A percentile compares a stretch with the other conserved stretches of the same genome.
Conservation (phyloP, 495 filamentous ascomycete genomes). For the Podospora fimiseda region DNA sequence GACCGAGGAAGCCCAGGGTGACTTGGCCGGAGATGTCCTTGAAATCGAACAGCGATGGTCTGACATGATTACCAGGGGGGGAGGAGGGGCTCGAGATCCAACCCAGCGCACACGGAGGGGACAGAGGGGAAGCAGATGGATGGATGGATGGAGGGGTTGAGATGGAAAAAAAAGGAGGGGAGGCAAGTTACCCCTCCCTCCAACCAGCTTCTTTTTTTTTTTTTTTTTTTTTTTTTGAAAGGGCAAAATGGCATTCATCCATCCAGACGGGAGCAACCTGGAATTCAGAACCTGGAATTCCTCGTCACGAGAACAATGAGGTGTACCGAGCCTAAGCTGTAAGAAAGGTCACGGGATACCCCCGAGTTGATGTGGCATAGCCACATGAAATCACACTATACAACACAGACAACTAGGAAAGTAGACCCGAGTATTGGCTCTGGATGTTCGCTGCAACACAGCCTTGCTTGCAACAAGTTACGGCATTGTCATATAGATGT, state of each 20-base stretch:
- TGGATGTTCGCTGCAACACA: slow-evolving; percentile 8
- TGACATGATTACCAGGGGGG: slow-evolving; percentile 11
- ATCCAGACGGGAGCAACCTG: no score
- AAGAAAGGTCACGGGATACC: slow-evolving; percentile 13
- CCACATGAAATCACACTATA: not conserved
- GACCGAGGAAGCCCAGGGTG: slow-evolving; percentile 13
- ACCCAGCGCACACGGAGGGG: no score
- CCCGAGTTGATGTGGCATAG: slow-evolving; percentile 13
- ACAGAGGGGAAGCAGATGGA: no score
- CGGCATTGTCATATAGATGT: slow-evolving; percentile 16
- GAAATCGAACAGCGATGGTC: slow-evolving; percentile 3
- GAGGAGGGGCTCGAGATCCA: slow-evolving; percentile 15
- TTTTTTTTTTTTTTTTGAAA: not conserved
- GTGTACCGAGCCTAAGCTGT: not conserved
- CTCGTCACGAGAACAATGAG: not conserved
- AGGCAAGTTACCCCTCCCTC: not conserved
- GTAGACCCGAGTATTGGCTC: slow-evolving; percentile 11
- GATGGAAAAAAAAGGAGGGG: not conserved
- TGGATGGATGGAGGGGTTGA: not conserved
- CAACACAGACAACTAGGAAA: not conserved
- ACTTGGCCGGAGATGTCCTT: slow-evolving; percentile 9
- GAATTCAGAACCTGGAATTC: no score
- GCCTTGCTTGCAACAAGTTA: slow-evolving; percentile 16
- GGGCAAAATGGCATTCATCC: not conserved
- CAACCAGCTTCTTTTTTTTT: slow-evolving; percentile 1